Evolutionary conservation across 1,284 basidiomycete genomes (phyloP), one percentile per base, ranked within the genome.

Genomic region (Dichomitus squalens): DNA sequence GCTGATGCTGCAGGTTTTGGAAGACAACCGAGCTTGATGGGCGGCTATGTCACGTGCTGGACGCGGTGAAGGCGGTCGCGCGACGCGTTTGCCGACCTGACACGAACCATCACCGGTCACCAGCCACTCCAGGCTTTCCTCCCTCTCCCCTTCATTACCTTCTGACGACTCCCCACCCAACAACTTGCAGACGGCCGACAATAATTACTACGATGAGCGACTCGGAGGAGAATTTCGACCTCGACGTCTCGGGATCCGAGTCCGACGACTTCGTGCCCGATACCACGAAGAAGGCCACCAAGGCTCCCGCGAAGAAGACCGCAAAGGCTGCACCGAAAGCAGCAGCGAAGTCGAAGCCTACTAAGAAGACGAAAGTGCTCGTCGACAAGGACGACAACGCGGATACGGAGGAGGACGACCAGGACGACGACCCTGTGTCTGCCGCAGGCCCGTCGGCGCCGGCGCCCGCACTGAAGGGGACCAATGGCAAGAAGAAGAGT

Each of bases 341-440:
- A 0, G 66, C 78, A 0, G 58, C 76, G 0, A 84, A 79, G 63
- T 79, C 84, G 12, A 92, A 49, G 55, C 49, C 89, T 79, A 90
- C 92, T 79, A 89, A 87, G 64, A 63, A 91, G 82, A 92, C 92
- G 80, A 90, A 88, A 63, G 83, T 83, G 49, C 81, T 86, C 53
- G 82, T 75, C 20, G 83, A 87, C 53, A 82, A 83, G 67, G 83
- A 90, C 64, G 81, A 83, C 57, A 86, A 85, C 61, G 77, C 75
- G 33, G 65, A 77, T 31, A 60, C 53, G 51, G 79, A 81, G 20
- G 68, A 76, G 29, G 76, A 75, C 57, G 75, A 74, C 7, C 75
- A 34, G 27, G 78, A 81, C 53, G 82, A 79, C 57, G 80, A 76
- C 36, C 68, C 70, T 14, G 72, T 67, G 25, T 70, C 76, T 14